Percentiles rank a stretch among this genome's conserved stretches.
phyloP scores from a whole-genome alignment of 768 basidiomycete genomes.

The Phaeotremella skinneri region DNA sequence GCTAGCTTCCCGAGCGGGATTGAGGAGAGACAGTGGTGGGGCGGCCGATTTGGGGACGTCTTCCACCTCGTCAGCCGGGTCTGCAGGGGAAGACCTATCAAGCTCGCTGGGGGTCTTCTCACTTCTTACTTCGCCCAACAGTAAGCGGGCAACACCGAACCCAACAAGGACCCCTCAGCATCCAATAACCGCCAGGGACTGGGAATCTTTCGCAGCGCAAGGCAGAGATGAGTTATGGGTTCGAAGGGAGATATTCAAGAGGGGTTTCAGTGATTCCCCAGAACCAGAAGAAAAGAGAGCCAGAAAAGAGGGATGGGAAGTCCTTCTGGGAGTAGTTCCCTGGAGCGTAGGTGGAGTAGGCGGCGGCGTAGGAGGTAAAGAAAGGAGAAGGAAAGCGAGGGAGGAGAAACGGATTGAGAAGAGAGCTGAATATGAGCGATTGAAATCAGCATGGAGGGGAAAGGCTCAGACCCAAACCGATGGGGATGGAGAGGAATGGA shows the following conservation, averaged over 20 bases:
- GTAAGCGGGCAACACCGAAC: conserved; percentile 40
- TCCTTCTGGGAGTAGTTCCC: conserved; percentile 74
- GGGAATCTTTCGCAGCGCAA: conserved; percentile 59
- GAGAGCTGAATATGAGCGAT: conserved; percentile 61
- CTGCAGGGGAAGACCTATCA: conserved; percentile 54
- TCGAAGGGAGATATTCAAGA: conserved; percentile 49
- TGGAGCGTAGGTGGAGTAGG: conserved; percentile 67
- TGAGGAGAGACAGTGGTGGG: background rate
- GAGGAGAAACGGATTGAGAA: conserved; percentile 43
- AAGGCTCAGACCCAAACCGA: conserved; percentile 73
- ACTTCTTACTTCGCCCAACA: conserved; percentile 33
- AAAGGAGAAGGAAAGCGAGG: conserved; percentile 60
- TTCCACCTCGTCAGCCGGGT: conserved; percentile 9
- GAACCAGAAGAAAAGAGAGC: conserved; percentile 39
- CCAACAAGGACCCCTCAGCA: conserved; percentile 74
- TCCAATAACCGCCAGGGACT: conserved; percentile 70
- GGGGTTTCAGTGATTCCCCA: conserved; percentile 36
- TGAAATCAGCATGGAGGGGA: conserved; percentile 80
- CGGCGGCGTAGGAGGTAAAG: conserved; percentile 65
- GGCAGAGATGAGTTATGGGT: conserved; percentile 46
- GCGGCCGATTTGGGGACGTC: conserved; percentile 1
- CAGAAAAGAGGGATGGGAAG: conserved; percentile 82
- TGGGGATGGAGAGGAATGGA: conserved; percentile 71
- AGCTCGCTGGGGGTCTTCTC: conserved; percentile 43
- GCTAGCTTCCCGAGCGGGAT: conserved; percentile 56